Base-by-base conservation (phyloP, 202 grass and related monocot genomes). In the Digitaria exilis region DNA sequence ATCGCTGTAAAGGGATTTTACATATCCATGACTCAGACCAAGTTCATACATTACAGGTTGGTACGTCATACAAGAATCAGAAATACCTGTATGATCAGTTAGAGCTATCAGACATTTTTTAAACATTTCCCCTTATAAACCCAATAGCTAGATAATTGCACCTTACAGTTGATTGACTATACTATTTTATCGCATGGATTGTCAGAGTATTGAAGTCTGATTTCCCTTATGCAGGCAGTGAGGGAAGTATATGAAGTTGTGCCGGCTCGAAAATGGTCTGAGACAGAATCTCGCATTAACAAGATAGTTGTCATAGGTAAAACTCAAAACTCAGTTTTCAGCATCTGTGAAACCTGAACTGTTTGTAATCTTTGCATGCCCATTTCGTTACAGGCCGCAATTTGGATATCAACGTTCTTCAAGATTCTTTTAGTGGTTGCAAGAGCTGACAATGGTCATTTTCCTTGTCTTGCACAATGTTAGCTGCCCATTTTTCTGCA, bases 261-360 rank as follows among this genome's bases (percentile, higher is more conserved):
- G 39, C 89, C 96, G 6, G 87, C 92, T 80, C 89, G 89, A 54
- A 67, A 91, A 82, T 98, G 96, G 96, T 62, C 78, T 15, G 72
- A 93, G 41, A 73, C 75, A 69, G 87, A 95, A 74, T 82, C 92
- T 71, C 79, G 61, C 57, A 85, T 83, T 64, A 98, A 90, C 87
- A 98, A 93, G 77, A 92, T 98, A 49, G 91, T 98, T 78, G 76
- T 98, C 71, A 98, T 98, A 93, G 96, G 96, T 92, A 89, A 86
- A 79, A 18, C 69, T 78, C 14, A 55, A 71, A 85, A 37, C 1
- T 75, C 7, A 18, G 7, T 51, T 73, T 69, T 59, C 13, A 79
- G 6, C 32, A 61, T 71, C 14, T 42, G 50, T 44, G 39, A 48
- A 25, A 58, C 57, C 30, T 71, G 18, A 80, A 29, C 35, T 31